Evolutionary conservation across 208 protist species (phyloP), one percentile per base, ranked within the genome.

Genomic region (Crithidia fasciculata): DNA sequence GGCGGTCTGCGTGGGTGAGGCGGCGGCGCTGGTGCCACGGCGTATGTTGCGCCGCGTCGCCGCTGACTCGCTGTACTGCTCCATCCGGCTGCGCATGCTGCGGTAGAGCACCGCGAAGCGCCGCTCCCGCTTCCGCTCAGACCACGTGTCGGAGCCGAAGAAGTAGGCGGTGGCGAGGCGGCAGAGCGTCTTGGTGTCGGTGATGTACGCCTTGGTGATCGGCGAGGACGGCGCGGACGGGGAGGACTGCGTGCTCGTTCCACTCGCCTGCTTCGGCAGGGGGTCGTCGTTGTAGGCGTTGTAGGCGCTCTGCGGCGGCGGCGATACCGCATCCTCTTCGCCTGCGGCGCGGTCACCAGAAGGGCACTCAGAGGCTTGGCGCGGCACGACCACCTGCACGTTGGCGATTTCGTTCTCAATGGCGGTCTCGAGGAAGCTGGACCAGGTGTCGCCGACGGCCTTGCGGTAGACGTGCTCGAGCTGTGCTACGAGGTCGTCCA

Each of bases 131-230:
- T 76, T 66, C 8, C 36, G 47, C 41, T 71, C 64, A 59, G 61
- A 55, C 77, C 83, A 88, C 28, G 78, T 74, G 57, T 83, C 79
- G 12, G 88, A 86, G 69, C 85, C 81, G 72, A 89, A 93, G 69
- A 90, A 87, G 75, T 81, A 93, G 52, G 85, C 88, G 4, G 88
- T 89, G 47, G 88, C 88, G 52, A 90, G 69, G 64, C 85, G 82
- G 41, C 83, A 86, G 45, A 92, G 78, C 7, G 78, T 72, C 52
- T 70, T 80, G 37, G 67, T 57, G 54, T 81, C 76, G 5, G 68
- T 80, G 49, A 80, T 74, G 54, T 41, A 50, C 45, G 41, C 65
- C 59, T 36, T 65, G 18, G 58, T 60, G 6, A 56, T 39, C 16
- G 69, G 69, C 59, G 58, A 74, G 36, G 44, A 47, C 1, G 54